Conservation (phyloP, 179 eudicot species). For the Corrigiola litoralis region DNA sequence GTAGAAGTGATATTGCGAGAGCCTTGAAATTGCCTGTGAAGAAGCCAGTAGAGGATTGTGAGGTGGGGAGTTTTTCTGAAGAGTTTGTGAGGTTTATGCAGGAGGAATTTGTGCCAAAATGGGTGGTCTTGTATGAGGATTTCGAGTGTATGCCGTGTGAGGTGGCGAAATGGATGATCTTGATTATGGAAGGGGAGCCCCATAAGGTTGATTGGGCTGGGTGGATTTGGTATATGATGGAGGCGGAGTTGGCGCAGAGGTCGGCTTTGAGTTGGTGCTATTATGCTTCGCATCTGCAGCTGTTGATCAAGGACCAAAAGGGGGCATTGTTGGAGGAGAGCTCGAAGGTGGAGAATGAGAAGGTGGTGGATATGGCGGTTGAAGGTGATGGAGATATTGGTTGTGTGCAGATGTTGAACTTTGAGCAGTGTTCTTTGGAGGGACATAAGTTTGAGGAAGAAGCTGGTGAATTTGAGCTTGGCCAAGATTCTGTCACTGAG, state of each 20-base stretch:
- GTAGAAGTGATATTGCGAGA: constrained; percentile 53
- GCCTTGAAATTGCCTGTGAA: constrained; percentile 57
- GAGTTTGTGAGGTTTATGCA: constrained; percentile 53
- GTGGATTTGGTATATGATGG: constrained; percentile 81
- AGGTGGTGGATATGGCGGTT: constrained; percentile 12
- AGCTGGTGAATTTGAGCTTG: constrained; percentile 32
- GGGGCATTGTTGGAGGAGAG: constrained; percentile 28
- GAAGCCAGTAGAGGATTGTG: constrained; percentile 37
- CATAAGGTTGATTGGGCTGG: constrained; percentile 86
- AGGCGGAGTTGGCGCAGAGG: constrained; percentile 69
- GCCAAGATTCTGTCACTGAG: constrained; percentile 19
- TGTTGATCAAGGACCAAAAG: constrained; percentile 55
- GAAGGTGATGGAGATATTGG: constrained; percentile 34
- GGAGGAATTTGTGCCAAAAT: constrained; percentile 55
- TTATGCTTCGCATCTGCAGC: constrained; percentile 87
- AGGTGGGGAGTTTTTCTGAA: constrained; percentile 25
- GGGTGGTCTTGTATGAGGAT: constrained; percentile 79
- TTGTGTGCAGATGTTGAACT: constrained; percentile 30
- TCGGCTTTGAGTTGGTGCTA: constrained; percentile 48
- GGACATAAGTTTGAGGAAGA: constrained; percentile 18
- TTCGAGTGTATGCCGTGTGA: constrained; percentile 61
- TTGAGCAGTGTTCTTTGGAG: constrained; percentile 12
- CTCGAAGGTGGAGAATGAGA: neutral
- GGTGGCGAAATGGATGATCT: constrained; percentile 45
- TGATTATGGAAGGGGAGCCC: constrained; percentile 64